These are phyloP conservation scores for Combretum micranthum DNA, from an alignment of 345 rosid species.

Conservation along the genomic window DNA sequence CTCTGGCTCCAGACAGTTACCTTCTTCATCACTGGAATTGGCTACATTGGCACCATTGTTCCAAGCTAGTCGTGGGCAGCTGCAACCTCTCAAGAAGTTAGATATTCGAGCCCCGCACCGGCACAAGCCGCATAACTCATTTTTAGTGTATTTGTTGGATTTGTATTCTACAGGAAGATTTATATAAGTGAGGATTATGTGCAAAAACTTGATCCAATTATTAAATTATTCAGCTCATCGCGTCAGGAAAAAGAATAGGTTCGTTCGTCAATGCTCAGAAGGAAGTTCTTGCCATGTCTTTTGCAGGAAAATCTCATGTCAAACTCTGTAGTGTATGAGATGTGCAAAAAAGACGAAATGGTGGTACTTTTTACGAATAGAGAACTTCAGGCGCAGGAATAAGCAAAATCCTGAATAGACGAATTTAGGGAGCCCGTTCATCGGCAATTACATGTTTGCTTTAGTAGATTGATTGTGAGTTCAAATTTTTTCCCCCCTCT, in stretches of 20 bases:
- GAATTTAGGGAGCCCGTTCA: constrained; percentile 20
- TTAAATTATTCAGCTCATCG: constrained; percentile 1
- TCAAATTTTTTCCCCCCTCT: too few relatives aligned
- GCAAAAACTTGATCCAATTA: constrained; percentile 1
- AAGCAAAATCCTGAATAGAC: constrained; percentile 12
- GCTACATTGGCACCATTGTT: constrained; percentile 88
- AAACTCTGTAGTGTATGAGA: too few relatives aligned
- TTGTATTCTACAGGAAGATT: constrained; percentile 6
- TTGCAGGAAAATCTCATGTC: constrained; percentile 8
- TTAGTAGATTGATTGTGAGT: constrained; percentile 29
- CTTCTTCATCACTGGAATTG: constrained; percentile 89
- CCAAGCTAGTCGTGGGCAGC: constrained; percentile 13
- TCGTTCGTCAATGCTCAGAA: constrained; percentile 5
- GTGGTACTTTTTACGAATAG: too few relatives aligned
- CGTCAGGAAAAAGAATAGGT: neutral
- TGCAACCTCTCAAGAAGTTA: neutral
- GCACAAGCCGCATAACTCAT: neutral
- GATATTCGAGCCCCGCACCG: constrained; percentile 4
- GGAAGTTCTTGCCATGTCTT: constrained; percentile 9
- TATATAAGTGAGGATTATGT: constrained; percentile 2
- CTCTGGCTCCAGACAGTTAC: constrained; percentile 83
- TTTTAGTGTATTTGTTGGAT: constrained; percentile 7
- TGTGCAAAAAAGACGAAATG: neutral
- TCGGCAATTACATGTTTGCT: constrained; percentile 17
- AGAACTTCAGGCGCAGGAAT: neutral